A percentile compares a stretch with the other conserved stretches of the same genome.
Conservation (phyloP, 805 yeast genomes). For the Kodamaea kakaduensis region DNA sequence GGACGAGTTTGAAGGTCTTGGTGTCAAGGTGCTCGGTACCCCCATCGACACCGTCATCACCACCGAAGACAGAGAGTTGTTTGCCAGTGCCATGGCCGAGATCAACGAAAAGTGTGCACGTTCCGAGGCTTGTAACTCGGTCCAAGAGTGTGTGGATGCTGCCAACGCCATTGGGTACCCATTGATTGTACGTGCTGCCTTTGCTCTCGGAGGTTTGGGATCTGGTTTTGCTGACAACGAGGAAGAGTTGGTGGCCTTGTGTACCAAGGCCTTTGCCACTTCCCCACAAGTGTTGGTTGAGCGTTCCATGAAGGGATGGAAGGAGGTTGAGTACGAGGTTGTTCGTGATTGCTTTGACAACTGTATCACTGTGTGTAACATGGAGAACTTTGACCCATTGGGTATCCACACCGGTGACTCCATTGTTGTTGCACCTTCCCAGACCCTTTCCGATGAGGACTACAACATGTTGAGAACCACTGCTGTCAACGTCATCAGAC, state of each 20-base stretch:
- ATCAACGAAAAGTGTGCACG: slow-evolving; percentile 94
- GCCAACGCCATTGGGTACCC: slow-evolving; percentile 90
- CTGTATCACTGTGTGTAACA: slow-evolving; percentile 98
- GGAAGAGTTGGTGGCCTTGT: slow-evolving; percentile 72
- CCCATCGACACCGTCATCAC: slow-evolving; percentile 94
- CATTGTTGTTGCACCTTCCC: slow-evolving; percentile 98
- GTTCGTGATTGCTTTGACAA: slow-evolving; percentile 96
- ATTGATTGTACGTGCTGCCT: slow-evolving; percentile 95
- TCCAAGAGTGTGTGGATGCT: slow-evolving; percentile 80
- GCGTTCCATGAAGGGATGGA: slow-evolving; percentile 98
- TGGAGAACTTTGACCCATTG: slow-evolving; percentile 98
- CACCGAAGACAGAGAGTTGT: slow-evolving; percentile 96
- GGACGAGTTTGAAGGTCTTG: slow-evolving; percentile 89
- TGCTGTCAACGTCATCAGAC: slow-evolving; percentile 95
- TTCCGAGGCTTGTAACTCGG: slow-evolving; percentile 77
- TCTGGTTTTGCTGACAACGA: slow-evolving; percentile 95
- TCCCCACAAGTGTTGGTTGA: slow-evolving; percentile 96
- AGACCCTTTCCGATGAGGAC: slow-evolving; percentile 93
- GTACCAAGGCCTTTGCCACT: slow-evolving; percentile 89
- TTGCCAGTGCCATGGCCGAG: slow-evolving; percentile 91
- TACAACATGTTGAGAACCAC: slow-evolving; percentile 97
- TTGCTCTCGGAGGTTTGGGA: slow-evolving; percentile 95
- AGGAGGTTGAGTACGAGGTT: slow-evolving; percentile 97
- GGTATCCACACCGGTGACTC: slow-evolving; percentile 99
- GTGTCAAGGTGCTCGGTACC: slow-evolving; percentile 95